A percentile compares a stretch with the other conserved stretches of the same genome.
These are phyloP conservation scores for Larix sibirica DNA, from an alignment of 83 land plant genomes.

Conservation along the genomic window DNA sequence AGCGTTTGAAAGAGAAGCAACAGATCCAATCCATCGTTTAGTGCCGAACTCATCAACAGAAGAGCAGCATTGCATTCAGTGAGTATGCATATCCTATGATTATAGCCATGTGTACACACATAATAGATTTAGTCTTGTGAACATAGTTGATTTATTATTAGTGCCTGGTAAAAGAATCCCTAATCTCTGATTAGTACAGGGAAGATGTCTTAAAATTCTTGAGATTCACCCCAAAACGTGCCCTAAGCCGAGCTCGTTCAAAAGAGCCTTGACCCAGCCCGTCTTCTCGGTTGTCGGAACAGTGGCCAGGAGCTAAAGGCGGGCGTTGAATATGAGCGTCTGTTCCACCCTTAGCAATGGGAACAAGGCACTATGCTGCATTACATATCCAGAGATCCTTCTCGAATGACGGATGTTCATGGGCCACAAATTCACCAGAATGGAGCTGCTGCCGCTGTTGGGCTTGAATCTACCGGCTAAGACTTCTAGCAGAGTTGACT, in stretches of 20 bases:
- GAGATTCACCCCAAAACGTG: conserved; percentile 82
- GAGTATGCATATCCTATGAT: no score
- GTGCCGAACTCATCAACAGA: no score
- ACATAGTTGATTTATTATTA: no score
- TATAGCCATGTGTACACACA: no score
- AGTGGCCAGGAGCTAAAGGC: conserved; percentile 32
- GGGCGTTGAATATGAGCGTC: conserved; percentile 70
- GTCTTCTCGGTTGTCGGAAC: conserved; percentile 24
- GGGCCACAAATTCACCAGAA: conserved; percentile 12
- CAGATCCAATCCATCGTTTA: no score
- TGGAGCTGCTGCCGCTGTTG: conserved; percentile 29
- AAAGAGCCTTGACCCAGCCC: conserved; percentile 33
- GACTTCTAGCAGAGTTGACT: conserved; percentile 74
- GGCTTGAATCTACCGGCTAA: conserved; percentile 57
- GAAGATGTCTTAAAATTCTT: no score
- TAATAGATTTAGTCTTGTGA: no score
- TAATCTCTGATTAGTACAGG: no score
- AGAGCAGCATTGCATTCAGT: no score
- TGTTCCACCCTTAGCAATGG: conserved; percentile 76
- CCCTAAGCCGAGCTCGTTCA: conserved; percentile 91
- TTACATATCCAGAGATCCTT: conserved; percentile 72
- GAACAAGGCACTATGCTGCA: conserved; percentile 24
- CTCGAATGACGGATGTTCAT: conserved; percentile 50
- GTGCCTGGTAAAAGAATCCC: no score
- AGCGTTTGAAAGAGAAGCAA: no score